Evolutionary conservation across 805 yeast species (phyloP), one percentile per base, ranked within the genome.

Genomic region (Pichia ethanolica): DNA sequence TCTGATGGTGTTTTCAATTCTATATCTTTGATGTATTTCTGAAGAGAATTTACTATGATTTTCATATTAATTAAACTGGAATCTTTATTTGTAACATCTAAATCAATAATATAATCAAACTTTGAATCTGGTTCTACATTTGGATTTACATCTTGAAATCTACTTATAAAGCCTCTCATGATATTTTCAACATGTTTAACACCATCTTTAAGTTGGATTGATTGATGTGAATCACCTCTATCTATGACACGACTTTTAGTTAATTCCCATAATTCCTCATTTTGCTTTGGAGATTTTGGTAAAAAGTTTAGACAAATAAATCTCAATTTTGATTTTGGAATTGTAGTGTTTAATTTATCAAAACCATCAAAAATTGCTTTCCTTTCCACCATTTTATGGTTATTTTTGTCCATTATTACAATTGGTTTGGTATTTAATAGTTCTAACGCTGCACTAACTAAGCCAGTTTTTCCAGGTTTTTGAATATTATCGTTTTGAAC

Each of bases 221-320:
- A 80, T 63, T 86, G 96, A 63, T 93, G 99, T 54, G 86, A 83
- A 59, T 89, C 89, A 3, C 97, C 97, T 57, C 99, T 74, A 3
- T 61, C 60, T 6, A 71, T 44, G 0, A 91, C 84, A 48, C 97
- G 72, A 0, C 69, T 63, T 8, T 69, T 64, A 0, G 97, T 86
- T 0, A 81, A 51, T 2, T 70, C 56, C 75, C 79, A 76, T 1
- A 82, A 56, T 5, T 64, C 56, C 5, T 66, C 54, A 39, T 61
- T 59, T 5, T 32, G 34, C 34, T 53, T 56, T 5, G 53, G 49
- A 6, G 44, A 44, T 7, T 53, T 39, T 0, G 77, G 73, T 20
- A 46, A 35, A 61, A 86, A 91, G 54, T 89, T 81, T 43, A 90
- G 61, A 27, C 88, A 86, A 32, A 91, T 73, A 45, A 79, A 78